Evolutionary conservation across 108 stramenopile genomes (phyloP).

Genomic region (Cylindrotheca fusiformis): DNA sequence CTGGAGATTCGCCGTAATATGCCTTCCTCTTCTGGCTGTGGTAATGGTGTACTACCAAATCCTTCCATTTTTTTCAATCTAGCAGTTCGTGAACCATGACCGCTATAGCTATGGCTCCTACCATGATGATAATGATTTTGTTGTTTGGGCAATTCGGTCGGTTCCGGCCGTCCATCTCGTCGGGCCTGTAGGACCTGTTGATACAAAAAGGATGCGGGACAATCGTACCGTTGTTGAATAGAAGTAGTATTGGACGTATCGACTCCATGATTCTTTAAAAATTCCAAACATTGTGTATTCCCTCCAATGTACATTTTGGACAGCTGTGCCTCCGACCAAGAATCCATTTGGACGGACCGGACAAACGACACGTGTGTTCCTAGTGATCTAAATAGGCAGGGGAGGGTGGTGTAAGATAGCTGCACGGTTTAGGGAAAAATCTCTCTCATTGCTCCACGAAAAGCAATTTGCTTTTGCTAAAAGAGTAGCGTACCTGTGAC

Average conservation of each 20-base stretch:
- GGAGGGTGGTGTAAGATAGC: no score
- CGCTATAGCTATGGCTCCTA: no score
- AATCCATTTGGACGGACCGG: slow-evolving; percentile 37
- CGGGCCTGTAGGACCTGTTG: slow-evolving; percentile 33
- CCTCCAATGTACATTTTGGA: slow-evolving; percentile 31
- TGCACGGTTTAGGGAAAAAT: no score
- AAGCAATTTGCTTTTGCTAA: no score
- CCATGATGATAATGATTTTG: background rate
- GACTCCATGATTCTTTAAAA: slow-evolving; percentile 23
- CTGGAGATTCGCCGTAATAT: background rate
- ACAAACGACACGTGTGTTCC: slow-evolving; percentile 45
- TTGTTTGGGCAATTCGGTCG: slow-evolving; percentile 24
- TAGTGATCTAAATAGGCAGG: no score
- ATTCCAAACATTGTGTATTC: slow-evolving; percentile 12
- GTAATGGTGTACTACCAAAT: background rate
- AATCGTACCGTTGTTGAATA: slow-evolving; percentile 23
- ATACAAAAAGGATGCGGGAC: slow-evolving; percentile 35
- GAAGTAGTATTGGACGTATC: background rate
- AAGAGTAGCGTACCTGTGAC: slow-evolving; percentile 70
- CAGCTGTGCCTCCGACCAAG: slow-evolving; percentile 24
- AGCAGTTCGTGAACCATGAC: no score
- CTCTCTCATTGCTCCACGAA: no score
- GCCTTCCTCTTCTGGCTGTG: background rate
- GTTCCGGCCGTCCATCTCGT: slow-evolving; percentile 40
- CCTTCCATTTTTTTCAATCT: background rate